These are phyloP conservation scores for Colletotrichum cuscutae DNA, from an alignment of 2,329 filamentous ascomycete species.

Conservation along the genomic window DNA sequence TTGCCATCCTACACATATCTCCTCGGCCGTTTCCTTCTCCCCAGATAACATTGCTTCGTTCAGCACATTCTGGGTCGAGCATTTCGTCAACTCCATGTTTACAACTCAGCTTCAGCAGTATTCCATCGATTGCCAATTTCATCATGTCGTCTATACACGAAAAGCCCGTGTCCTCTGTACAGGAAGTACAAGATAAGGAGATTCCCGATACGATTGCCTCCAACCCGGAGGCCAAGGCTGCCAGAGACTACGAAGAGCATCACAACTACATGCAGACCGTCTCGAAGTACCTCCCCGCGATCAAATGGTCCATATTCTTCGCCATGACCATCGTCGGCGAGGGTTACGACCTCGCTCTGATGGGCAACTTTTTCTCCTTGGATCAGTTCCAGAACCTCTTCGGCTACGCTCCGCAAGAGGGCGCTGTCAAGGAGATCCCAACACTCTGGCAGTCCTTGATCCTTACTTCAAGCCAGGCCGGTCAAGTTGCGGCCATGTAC, in stretches of 20 bases:
- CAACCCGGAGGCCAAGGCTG: conserved; percentile 1
- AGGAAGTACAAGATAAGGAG: neutral
- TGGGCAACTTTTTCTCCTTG: conserved; percentile 47
- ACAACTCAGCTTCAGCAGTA: neutral
- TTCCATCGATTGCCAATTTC: neutral
- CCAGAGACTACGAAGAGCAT: conserved; percentile 16
- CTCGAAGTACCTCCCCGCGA: conserved; percentile 10
- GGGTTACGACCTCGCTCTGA: conserved; percentile 46
- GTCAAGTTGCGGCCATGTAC: conserved; percentile 21
- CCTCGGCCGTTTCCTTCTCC: neutral
- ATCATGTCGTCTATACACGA: neutral
- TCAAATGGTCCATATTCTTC: conserved; percentile 35
- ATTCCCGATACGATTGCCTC: conserved; percentile 3
- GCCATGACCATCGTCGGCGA: conserved; percentile 36
- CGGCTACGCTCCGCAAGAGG: conserved; percentile 33
- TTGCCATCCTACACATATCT: neutral
- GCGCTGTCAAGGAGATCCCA: conserved; percentile 48
- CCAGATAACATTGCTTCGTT: neutral
- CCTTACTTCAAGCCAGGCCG: conserved; percentile 2
- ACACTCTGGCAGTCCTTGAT: conserved; percentile 53
- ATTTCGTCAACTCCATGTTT: neutral
- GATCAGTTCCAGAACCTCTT: conserved; percentile 42
- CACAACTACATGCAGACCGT: conserved; percentile 1
- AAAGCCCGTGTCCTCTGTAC: neutral
- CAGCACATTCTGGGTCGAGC: neutral